Evolutionary conservation across 805 yeast genomes (phyloP), one percentile per base, ranked within the genome.

Genomic region (Yarrowia sp.): DNA sequence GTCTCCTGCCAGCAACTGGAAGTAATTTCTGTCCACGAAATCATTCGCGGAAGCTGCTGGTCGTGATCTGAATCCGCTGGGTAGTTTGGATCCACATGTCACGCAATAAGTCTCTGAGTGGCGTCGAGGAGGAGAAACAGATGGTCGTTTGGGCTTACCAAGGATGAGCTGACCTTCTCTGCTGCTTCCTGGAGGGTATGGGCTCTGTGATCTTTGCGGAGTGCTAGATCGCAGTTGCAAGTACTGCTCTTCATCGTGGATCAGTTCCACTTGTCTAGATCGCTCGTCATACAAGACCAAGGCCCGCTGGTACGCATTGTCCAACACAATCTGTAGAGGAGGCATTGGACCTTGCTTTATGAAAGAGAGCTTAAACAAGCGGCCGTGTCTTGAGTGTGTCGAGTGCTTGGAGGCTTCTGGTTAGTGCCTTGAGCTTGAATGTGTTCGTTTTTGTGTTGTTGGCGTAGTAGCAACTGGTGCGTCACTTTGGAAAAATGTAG

Each of bases 281-380:
- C 46, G 20, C 13, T 61, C 66, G 24, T 61, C 66, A 10, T 61
- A 61, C 24, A 61, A 15, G 13, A 61, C 66, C 9, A 61, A 19
- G 24, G 66, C 66, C 1, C 66, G 55, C 19, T 61, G 66, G 55
- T 61, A 34, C 36, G 66, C 44, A 46, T 61, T 61, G 55, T 61
- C 66, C 43, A 61, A 39, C 10, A 58, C 64, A 42, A 58, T 58
- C 33, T 58, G 64, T 12, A 42, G 44, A 4, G 64, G 64, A 36
- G 58, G 58, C 58, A 52, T 52, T 38, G 43, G 34, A 49, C 39
- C 15, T 49, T n/a, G 39, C 55, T n/a, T n/a, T 36, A 24, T 24
- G 30, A 7, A 24, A 5, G 40, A 33, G 39, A 47, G 52, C 38
- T 47, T 47, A 30, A n/a, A n/a, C 1, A 15, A n/a, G 52, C 52